Conservation (phyloP, 371 early-diverging fungal species). For the Apophysomyces elegans region DNA sequence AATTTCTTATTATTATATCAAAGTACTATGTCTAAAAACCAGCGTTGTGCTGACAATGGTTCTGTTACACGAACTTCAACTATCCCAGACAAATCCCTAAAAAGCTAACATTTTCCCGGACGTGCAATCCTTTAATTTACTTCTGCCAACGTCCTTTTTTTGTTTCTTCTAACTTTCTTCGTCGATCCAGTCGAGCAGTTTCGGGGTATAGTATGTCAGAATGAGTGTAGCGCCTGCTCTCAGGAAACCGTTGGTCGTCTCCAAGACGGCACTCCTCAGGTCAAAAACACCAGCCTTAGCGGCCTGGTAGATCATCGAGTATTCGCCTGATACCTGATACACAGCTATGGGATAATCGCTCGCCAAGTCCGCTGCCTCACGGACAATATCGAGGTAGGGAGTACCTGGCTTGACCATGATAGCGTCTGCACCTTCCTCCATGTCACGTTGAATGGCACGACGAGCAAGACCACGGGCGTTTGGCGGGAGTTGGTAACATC, state of each 20-base stretch:
- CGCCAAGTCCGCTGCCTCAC: conserved; percentile 83
- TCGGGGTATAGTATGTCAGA: conserved; percentile 94
- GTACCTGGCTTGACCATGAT: conserved; percentile 97
- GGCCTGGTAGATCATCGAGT: conserved; percentile 91
- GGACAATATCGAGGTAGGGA: conserved; percentile 94
- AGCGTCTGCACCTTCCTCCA: conserved; percentile 94
- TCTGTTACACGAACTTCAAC: too few relatives aligned
- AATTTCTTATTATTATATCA: too few relatives aligned
- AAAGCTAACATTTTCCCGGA: too few relatives aligned
- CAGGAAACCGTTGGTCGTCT: conserved; percentile 81
- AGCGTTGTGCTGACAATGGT: too few relatives aligned
- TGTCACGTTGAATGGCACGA: conserved; percentile 87
- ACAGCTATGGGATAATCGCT: conserved; percentile 81
- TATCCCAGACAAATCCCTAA: too few relatives aligned
- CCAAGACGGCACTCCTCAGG: conserved; percentile 82
- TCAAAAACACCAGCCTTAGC: conserved; percentile 89
- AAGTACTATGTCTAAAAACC: too few relatives aligned
- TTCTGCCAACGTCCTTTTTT: too few relatives aligned
- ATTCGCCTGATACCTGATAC: conserved; percentile 95
- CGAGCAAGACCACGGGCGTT: conserved; percentile 88
- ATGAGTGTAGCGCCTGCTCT: conserved; percentile 93
- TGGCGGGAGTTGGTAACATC: conserved; percentile 93
- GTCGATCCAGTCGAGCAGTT: conserved; percentile 89
- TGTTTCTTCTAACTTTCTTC: conserved; percentile 27
- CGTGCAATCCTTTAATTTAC: too few relatives aligned